A percentile compares a stretch with the other conserved stretches of the same genome.
These are phyloP conservation scores for Epicoccum nigrum DNA, from an alignment of 2,329 filamentous ascomycete species.

Conservation along the genomic window DNA sequence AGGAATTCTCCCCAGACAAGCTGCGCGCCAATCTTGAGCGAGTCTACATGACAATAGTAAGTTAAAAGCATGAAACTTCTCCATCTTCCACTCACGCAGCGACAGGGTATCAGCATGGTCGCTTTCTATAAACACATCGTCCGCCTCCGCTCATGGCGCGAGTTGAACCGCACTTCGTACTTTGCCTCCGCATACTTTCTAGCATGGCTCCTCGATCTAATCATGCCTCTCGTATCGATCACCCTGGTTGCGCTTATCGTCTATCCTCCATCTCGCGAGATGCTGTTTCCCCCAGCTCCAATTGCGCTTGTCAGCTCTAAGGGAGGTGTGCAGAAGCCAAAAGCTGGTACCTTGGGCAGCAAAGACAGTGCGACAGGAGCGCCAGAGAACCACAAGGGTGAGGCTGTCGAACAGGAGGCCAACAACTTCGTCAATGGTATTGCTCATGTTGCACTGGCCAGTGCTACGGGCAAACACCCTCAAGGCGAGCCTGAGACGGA, in stretches of 20 bases:
- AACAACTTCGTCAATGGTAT: conserved; percentile 79
- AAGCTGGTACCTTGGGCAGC: conserved; percentile 75
- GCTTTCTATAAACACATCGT: conserved; percentile 74
- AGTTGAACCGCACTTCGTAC: conserved; percentile 68
- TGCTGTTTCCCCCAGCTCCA: conserved; percentile 79
- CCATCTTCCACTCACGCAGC: conserved; percentile 9
- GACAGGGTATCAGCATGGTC: conserved; percentile 65
- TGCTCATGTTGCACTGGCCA: conserved; percentile 73
- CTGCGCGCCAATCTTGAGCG: conserved; percentile 77
- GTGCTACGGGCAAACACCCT: conserved; percentile 77
- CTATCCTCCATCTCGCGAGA: conserved; percentile 65
- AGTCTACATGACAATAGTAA: conserved; percentile 76
- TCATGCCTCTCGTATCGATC: conserved; percentile 65
- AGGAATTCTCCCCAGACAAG: conserved; percentile 86
- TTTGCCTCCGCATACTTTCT: conserved; percentile 68
- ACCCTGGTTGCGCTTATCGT: conserved; percentile 70
- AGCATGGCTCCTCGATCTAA: conserved; percentile 76
- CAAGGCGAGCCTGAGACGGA: conserved; percentile 62
- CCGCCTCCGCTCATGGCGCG: conserved; percentile 79
- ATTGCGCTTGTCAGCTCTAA: conserved; percentile 72
- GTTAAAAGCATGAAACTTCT: background rate
- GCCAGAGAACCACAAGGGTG: conserved; percentile 81
- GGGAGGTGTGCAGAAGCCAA: conserved; percentile 78
- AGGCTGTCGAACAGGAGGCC: conserved; percentile 83
- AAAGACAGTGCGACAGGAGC: conserved; percentile 80